Evolutionary conservation across 1,139 yeast species (phyloP), one percentile per base, ranked within the genome.

Genomic region (Zygoascus sp.): DNA sequence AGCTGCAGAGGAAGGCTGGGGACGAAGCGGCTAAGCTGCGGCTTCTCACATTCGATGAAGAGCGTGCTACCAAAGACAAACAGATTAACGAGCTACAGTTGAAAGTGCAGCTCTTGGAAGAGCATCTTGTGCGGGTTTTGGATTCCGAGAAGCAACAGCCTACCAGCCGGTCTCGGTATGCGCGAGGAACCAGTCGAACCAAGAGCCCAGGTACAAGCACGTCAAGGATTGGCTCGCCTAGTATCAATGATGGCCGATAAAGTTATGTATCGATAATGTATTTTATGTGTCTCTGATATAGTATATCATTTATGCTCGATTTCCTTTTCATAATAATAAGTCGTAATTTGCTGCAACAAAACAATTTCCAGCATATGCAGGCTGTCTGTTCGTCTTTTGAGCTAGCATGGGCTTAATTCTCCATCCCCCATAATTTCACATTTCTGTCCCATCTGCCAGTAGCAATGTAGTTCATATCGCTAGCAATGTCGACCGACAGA

Each of bases 361-460:
- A 30, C 35, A 30, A 8, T 30, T 11, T 30, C 10, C 35, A 30
- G 13, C 13, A 8, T n/a, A 11, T 11, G 35, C n/a, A n/a, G n/a
- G n/a, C n/a, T n/a, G n/a, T n/a, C n/a, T n/a, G 11, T 6, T 34
- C 11, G 11, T 34, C 35, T 13, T 32, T 16, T 23, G 2, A 38
- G 17, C 22, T n/a, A n/a, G n/a, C n/a, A n/a, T n/a, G n/a, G n/a
- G n/a, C n/a, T 28, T 32, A 11, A 9, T 15, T 15, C 16, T 44
- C 47, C 30, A 44, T 9, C 7, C 40, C 56, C 87, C 89, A 86
- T 38, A 82, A 47, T 58, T 82, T 84, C 2, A 86, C 73, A 17
- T 85, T 73, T 51, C 94, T 74, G 63, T 88, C 96, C 95, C 95
- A 88, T 17, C 96, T 92, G 49, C 88, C 75, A 52, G 85, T 78